phyloP scores from a whole-genome alignment of 345 rosid genomes.

The Moricandia arvensis region DNA sequence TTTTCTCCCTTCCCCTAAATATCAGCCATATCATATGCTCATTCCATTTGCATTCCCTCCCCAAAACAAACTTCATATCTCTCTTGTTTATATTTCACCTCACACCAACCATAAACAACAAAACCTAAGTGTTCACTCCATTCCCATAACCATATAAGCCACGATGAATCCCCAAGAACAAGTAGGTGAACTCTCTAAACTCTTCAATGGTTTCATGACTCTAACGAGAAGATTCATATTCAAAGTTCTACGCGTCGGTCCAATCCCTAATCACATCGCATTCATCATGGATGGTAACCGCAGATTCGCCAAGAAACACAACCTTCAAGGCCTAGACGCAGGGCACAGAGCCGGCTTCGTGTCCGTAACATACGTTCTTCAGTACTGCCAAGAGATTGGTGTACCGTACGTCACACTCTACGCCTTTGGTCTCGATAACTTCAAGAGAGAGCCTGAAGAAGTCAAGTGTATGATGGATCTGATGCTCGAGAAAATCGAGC shows the following conservation, averaged over 20 bases:
- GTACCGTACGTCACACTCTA: constrained; percentile 57
- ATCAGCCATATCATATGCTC: constrained; percentile 34
- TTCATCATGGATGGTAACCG: constrained; percentile 42
- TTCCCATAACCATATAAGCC: not conserved
- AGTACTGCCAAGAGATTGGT: constrained; percentile 61
- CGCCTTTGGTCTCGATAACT: constrained; percentile 80
- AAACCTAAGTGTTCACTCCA: not conserved
- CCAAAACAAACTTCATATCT: not conserved
- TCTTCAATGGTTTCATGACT: constrained; percentile 4
- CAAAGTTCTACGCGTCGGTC: constrained; percentile 27
- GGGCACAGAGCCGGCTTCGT: constrained; percentile 58
- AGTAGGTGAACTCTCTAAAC: constrained; percentile 13
- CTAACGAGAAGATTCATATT: constrained; percentile 31
- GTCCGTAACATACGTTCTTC: constrained; percentile 52
- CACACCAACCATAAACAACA: not conserved
- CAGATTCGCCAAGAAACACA: constrained; percentile 33
- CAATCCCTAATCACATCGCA: constrained; percentile 37
- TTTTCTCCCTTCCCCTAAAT: constrained; percentile 8
- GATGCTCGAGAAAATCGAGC: constrained; percentile 30
- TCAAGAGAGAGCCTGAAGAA: constrained; percentile 63
- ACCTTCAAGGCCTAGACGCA: constrained; percentile 30
- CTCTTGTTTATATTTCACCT: constrained; percentile 14
- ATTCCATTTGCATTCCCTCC: constrained; percentile 33
- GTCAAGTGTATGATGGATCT: constrained; percentile 65
- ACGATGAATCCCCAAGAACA: constrained; percentile 23